phyloP scores from a whole-genome alignment of 1,284 basidiomycete genomes.

The Trichosporon sp. region DNA sequence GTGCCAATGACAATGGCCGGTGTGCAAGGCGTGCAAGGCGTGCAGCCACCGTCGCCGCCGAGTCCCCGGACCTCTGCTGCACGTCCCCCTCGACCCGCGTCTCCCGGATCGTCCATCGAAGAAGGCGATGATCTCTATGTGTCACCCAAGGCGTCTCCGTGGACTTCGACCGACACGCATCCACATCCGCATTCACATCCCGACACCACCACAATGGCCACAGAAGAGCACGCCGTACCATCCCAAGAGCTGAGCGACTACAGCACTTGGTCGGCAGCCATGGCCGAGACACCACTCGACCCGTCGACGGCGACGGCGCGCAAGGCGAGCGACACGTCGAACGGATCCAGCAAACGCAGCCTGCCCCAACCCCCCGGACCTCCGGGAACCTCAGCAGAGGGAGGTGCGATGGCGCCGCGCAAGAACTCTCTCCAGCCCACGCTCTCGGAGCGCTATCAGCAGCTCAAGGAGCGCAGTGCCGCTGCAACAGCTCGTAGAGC shows the following conservation, averaged over 20 bases:
- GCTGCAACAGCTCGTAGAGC: not conserved
- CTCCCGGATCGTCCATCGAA: not conserved
- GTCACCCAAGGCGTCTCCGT: not conserved
- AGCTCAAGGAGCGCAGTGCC: not conserved
- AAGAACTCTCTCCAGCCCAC: not conserved
- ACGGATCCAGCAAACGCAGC: not conserved
- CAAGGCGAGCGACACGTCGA: not conserved
- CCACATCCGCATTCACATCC: not conserved
- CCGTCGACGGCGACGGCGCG: not conserved
- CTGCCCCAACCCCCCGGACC: not conserved
- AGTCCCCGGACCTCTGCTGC: not conserved
- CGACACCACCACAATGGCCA: not conserved
- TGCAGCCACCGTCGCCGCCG: not conserved
- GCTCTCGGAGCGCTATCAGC: conserved; percentile 1
- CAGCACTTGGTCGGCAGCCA: not conserved
- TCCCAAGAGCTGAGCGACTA: not conserved
- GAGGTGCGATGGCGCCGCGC: not conserved
- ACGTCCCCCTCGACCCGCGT: not conserved
- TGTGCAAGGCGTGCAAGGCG: not conserved
- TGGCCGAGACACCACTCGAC: not conserved
- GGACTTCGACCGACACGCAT: not conserved
- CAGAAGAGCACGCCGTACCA: not conserved
- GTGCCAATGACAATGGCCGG: not conserved
- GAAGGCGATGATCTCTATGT: not conserved
- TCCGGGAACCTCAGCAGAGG: not conserved